Conservation (phyloP, 1,284 basidiomycete genomes). For the Macrocybe sp. region DNA sequence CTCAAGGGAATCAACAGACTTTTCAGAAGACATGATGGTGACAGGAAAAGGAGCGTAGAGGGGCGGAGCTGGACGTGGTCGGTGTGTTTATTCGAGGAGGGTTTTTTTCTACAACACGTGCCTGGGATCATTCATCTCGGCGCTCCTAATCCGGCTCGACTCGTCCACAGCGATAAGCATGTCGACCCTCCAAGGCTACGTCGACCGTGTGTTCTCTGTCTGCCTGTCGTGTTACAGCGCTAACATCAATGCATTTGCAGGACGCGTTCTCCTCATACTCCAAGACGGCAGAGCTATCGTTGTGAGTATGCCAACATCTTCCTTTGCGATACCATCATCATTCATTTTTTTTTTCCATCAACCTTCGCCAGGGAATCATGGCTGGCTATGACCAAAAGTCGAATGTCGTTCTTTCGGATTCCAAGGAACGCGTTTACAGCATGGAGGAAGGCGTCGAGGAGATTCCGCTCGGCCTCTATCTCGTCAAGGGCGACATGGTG, state of each 20-base stretch:
- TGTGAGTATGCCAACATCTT: constrained; percentile 37
- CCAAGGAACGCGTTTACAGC: constrained; percentile 87
- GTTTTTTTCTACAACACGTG: constrained; percentile 3
- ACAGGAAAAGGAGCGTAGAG: background rate
- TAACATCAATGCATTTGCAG: constrained; percentile 28
- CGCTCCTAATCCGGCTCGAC: constrained; percentile 4
- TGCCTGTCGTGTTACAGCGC: background rate
- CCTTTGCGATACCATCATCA: constrained; percentile 7
- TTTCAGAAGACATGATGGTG: constrained; percentile 9
- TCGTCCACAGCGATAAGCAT: constrained; percentile 31
- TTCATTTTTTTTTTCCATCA: constrained; percentile 9
- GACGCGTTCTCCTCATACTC: constrained; percentile 81
- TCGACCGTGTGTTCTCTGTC: constrained; percentile 57
- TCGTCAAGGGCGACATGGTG: constrained; percentile 98
- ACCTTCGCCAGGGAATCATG: constrained; percentile 65
- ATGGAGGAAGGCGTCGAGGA: constrained; percentile 91
- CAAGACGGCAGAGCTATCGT: constrained; percentile 90
- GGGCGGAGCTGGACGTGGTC: background rate
- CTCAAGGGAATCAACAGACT: constrained; percentile 19
- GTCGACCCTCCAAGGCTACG: constrained; percentile 83
- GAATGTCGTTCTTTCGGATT: constrained; percentile 89
- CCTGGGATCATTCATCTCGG: background rate
- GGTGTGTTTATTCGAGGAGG: background rate
- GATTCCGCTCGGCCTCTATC: constrained; percentile 91
- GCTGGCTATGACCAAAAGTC: constrained; percentile 91